Percentiles rank a stretch among this genome's conserved stretches.
These are phyloP conservation scores for Stagonosporopsis vannaccii DNA, from an alignment of 2,329 filamentous ascomycete species.

Conservation along the genomic window DNA sequence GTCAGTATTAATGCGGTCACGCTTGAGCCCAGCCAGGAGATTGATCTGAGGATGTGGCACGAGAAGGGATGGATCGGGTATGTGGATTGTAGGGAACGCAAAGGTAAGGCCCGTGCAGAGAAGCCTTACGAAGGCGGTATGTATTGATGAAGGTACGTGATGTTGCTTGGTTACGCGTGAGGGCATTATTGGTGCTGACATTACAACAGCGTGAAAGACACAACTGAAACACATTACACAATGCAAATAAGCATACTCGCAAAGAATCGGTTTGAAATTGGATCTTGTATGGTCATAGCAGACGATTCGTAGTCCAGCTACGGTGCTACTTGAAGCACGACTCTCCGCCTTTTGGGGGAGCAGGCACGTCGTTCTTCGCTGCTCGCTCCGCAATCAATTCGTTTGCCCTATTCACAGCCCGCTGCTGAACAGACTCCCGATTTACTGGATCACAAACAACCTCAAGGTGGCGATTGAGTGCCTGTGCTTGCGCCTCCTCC, in stretches of 20 bases:
- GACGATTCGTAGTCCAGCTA: background rate
- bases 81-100: slow-evolving; percentile 27
- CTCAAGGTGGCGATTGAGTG: background rate
- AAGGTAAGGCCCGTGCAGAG: background rate
- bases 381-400: background rate
- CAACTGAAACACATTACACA: background rate
- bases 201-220: background rate
- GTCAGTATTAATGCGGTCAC: slow-evolving; percentile 46
- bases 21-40: slow-evolving; percentile 34
- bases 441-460: background rate
- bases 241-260: background rate
- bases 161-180: background rate
- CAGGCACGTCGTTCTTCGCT: background rate
- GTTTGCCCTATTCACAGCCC: background rate
- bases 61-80: slow-evolving; percentile 46
- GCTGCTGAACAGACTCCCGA: background rate
- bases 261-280: background rate
- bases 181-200: background rate
- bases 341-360: background rate
- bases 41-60: slow-evolving; percentile 44
- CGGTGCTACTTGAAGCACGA: slow-evolving; percentile 4
- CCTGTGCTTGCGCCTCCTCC: background rate
- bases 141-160: slow-evolving; percentile 14
- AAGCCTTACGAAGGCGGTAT: slow-evolving; percentile 18
- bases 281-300: no score